These are phyloP conservation scores for Cyamopsis tetragonoloba DNA, from an alignment of 306 rosid genomes.

Conservation along the genomic window DNA sequence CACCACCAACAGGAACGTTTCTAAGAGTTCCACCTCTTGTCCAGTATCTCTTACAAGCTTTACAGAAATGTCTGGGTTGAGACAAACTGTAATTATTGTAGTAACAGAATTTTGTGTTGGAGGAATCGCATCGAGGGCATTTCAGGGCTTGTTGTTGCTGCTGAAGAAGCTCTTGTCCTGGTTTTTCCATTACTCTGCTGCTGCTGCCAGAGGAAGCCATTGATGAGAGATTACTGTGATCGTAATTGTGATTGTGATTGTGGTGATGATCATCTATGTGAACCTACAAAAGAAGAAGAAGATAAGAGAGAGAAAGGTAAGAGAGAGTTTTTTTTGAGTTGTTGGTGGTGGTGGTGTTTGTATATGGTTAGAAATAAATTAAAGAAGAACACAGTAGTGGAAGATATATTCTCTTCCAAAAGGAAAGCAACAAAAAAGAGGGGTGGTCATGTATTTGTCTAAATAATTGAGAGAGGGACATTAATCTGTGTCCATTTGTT, in stretches of 20 bases:
- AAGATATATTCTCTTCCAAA: constrained; percentile 96
- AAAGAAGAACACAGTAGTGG: constrained; percentile 41
- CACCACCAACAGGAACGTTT: constrained; percentile 96
- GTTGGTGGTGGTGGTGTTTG: no score
- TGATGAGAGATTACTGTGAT: no score
- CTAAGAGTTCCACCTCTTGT: constrained; percentile 90
- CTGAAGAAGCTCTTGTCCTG: constrained; percentile 52
- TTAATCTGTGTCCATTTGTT: constrained; percentile 85
- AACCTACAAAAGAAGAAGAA: constrained; percentile 22
- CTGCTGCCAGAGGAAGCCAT: constrained; percentile 52
- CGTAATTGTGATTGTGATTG: no score
- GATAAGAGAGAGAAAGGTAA: background rate
- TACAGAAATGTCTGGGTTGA: constrained; percentile 93
- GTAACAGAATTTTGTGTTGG: constrained; percentile 95
- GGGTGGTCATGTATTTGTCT: constrained; percentile 63
- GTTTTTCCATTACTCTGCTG: constrained; percentile 65
- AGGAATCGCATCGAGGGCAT: constrained; percentile 94
- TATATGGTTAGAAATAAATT: no score
- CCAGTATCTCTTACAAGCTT: constrained; percentile 98
- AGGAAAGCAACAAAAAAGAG: constrained; percentile 84
- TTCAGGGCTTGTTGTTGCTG: constrained; percentile 50
- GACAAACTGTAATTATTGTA: constrained; percentile 95
- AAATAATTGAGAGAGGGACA: constrained; percentile 68
- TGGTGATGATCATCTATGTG: constrained; percentile 52
- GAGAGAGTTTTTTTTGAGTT: constrained; percentile 32